Base-by-base conservation (phyloP, 306 rosid species). In the Lathyrus oleraceus region DNA sequence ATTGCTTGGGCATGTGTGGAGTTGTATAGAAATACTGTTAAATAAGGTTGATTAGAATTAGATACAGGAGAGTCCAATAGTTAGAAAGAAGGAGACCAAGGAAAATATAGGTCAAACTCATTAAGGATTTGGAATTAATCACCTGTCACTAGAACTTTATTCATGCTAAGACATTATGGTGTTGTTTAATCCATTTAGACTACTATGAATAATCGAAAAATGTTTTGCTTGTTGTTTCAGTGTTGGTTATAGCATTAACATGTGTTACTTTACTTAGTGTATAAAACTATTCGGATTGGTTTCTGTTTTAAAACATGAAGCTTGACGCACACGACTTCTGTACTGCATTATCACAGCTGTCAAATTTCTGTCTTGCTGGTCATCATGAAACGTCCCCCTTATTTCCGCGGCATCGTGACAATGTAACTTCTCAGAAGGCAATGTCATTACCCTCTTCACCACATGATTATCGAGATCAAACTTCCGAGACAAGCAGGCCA, bases 401-500 rank as follows among this genome's bases (percentile, higher is more conserved):
- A 66, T 79, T 48, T 80, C 72, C 77, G 40, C 65, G 73, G 79
- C 79, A 14, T 1, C 78, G 58, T 59, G 86, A 85, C 27, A 81
- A 81, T 74, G 69, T 80, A 38, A 75, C 78, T 70, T 86, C 97
- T 14, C 94, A 90, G 53, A 94, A 87, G 76, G 97, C 97, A 71
- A 77, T 90, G 49, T 94, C 99, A 8, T 77, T 94, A 72, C 99
- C 99, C 54, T 80, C 99, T 48, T 94, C 97, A 14, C 99, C 97
- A 5, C 92, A 94, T 77, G 91, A 80, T 36, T 90, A 87, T 77
- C 77, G 89, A 77, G 85, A 86, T 73, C 92, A 87, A 69, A 66
- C 85, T n/a, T 80, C 95, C 43, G 89, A 83, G 73, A 86, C 85
- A 74, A 67, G 83, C 23, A 90, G 81, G 32, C 79, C 76, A 28